Evolutionary conservation across 805 yeast genomes (phyloP).

Genomic region (Metschnikowia orientalis): DNA sequence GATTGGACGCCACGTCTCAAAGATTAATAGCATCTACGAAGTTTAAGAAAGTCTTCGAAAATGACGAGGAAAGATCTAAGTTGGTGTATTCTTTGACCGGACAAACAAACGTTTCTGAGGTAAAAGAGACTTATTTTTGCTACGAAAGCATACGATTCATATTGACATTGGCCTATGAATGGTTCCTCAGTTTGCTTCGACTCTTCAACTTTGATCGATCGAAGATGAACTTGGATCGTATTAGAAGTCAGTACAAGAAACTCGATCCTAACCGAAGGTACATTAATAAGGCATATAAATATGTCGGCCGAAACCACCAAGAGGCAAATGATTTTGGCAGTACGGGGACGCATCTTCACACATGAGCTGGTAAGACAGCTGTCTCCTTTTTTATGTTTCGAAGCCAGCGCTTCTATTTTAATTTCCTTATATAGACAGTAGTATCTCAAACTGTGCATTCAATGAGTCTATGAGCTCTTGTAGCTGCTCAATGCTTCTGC

Average conservation of each 20-base stretch:
- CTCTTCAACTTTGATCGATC: conserved; percentile 37
- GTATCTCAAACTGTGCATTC: no score
- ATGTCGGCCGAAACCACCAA: conserved; percentile 20
- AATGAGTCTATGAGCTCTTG: no score
- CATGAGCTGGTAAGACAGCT: no score
- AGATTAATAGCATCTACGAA: conserved; percentile 27
- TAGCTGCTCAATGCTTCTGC: no score
- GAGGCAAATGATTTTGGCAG: no score
- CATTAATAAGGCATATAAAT: conserved; percentile 34
- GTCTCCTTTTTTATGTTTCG: no score
- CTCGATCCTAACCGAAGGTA: conserved; percentile 39
- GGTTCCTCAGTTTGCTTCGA: conserved; percentile 29
- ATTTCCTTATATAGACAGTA: no score
- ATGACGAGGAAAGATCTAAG: conserved; percentile 25
- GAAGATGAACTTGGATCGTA: conserved; percentile 41
- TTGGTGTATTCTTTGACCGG: conserved; percentile 29
- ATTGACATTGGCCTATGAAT: conserved; percentile 32
- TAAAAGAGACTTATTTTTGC: conserved; percentile 1
- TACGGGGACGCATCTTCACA: no score
- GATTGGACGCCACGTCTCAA: conserved; percentile 24
- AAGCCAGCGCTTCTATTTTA: no score
- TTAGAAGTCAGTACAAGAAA: conserved; percentile 34
- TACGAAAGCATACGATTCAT: conserved; percentile 1
- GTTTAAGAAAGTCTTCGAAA: conserved; percentile 29
- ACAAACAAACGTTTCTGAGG: conserved; percentile 7